Evolutionary conservation across 2,329 filamentous ascomycete genomes (phyloP), one percentile per base, ranked within the genome.

Genomic region (Penicillium sp.): DNA sequence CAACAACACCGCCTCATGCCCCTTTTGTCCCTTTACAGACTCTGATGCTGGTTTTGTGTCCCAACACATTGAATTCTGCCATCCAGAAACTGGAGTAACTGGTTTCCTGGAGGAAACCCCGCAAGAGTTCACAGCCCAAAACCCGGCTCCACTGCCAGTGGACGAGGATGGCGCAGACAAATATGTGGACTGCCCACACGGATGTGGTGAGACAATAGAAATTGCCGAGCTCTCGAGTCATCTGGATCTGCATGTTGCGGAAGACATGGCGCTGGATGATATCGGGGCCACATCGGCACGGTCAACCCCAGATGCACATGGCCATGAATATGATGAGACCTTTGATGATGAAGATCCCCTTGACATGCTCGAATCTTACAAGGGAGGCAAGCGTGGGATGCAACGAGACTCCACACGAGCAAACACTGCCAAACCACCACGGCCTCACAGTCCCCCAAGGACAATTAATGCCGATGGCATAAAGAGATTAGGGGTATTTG

Each of bases 161-260:
- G 39, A 60, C 7, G 61, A 65, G 5, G 47, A n/a, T 46, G 52
- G 48, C 7, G 52, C 55, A 13, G 54, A 61, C 12, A 62, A 65
- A 48, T 84, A 84, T 63, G 73, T 78, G 23, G 74, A 80, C 40
- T 87, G 85, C 61, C 79, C 82, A 34, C 78, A 82, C 16, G 80
- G 78, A 23, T 89, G 86, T 65, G 82, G 81, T 32, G 85, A 89
- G 67, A 67, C 77, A n/a, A 68, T 87, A 21, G 70, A 76, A 7
- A 63, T 75, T 8, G 68, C 73, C 16, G 82, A 86, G 61, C 72
- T 87, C 35, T 77, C 82, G 16, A 79, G 75, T 42, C 86, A 88
- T 65, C 64, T 86, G 35, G 82, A 86, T 62, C 73, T 86, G 53
- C 85, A 88, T 65, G 66, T 73, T 45, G 77, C 78, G 18, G 82